Evolutionary conservation across 345 rosid genomes (phyloP), one percentile per base, ranked within the genome.

Genomic region (Erysimum cheiranthoides): DNA sequence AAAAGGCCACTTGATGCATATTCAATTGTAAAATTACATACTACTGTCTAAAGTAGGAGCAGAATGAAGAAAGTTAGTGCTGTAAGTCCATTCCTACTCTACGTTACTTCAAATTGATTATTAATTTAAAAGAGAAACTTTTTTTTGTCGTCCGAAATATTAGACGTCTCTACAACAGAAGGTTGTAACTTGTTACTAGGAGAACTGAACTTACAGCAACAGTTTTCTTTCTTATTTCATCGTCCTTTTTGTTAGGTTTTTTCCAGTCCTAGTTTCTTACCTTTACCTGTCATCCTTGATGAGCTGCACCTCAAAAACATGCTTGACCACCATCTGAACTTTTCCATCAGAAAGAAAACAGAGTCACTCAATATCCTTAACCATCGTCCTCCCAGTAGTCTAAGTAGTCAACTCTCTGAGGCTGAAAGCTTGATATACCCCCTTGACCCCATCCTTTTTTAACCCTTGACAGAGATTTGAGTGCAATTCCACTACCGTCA

Each of bases 401-500:
- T 64, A 81, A 74, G 67, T 78, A 66, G 64, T 85, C 89, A 51
- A 78, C 74, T 69, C 86, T 84, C 73, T 76, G 82, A 56, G 84
- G 84, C 81, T 74, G 86, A 74, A 85, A 83, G 82, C 77, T 79
- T 72, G 89, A 72, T 62, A 87, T 58, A 75, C 79, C 84, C 65
- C 89, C 87, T 62, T 87, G 95, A 66, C 95, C 96, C 95, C 93
- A 87, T 56, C 98, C 97, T 75, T 80, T 86, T 81, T 85, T 87
- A 42, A 94, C 86, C 59, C 81, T 84, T 66, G 76, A 86, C 47
- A 95, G 90, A 51, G 89, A 79, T 86, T 86, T 90, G 62, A 88
- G 58, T 27, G 93, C 96, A 72, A 86, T 84, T 77, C 90, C 88
- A 83, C 99, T 92, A 53, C 97, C 97, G 79, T 95, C 99, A 76